These are phyloP conservation scores for Aureoboletus auriporus DNA, from an alignment of 768 basidiomycete species.

Conservation along the genomic window DNA sequence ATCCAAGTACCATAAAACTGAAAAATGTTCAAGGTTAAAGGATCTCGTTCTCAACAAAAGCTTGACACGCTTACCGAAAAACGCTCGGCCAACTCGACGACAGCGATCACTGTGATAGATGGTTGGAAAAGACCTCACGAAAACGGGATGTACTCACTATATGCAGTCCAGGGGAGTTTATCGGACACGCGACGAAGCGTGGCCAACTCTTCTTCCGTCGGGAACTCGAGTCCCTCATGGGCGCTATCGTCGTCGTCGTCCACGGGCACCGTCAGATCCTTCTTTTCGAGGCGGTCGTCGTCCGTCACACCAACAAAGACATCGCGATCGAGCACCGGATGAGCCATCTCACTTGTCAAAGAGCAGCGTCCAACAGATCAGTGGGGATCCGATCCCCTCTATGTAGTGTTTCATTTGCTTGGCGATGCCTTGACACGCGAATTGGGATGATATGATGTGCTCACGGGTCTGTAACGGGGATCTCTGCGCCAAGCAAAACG, in stretches of 20 bases:
- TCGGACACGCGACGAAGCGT: constrained; percentile 63
- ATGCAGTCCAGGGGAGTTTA: constrained; percentile 53
- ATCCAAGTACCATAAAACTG: constrained; percentile 44
- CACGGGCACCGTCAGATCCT: constrained; percentile 5
- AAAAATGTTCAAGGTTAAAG: not conserved
- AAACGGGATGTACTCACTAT: constrained; percentile 18
- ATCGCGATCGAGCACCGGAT: constrained; percentile 5
- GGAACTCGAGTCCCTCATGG: constrained; percentile 56
- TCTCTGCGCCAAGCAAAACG: too few relatives aligned
- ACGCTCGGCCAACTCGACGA: constrained; percentile 68
- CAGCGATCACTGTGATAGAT: constrained; percentile 49
- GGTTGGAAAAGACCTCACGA: not conserved
- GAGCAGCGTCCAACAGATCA: not conserved
- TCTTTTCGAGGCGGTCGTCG: constrained; percentile 19
- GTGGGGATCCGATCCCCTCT: not conserved
- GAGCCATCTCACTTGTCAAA: constrained; percentile 7
- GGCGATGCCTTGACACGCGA: not conserved
- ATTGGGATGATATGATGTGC: too few relatives aligned
- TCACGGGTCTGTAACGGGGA: too few relatives aligned
- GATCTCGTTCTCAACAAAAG: not conserved
- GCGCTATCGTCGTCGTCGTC: constrained; percentile 30
- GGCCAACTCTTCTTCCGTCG: constrained; percentile 55
- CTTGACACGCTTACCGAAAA: constrained; percentile 50
- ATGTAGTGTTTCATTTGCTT: constrained; percentile 4
- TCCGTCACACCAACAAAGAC: constrained; percentile 13